phyloP scores from a whole-genome alignment of 805 yeast genomes.

The Saccharomycopsis sp. region DNA sequence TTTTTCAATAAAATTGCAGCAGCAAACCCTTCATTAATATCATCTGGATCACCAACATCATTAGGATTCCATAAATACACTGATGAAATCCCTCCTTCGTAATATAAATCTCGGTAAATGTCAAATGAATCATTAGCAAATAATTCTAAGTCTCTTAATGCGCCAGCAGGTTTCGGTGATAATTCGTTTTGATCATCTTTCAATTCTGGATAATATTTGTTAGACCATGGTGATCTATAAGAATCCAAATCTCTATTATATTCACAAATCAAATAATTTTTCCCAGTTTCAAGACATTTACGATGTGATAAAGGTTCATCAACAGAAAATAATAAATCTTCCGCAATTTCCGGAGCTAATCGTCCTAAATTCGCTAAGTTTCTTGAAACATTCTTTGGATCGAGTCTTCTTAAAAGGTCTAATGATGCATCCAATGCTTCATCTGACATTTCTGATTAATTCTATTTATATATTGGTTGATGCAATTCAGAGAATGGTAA shows the following conservation, averaged over 20 bases:
- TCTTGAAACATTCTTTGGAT: slow-evolving; percentile 51
- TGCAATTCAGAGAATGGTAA: too few relatives aligned
- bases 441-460: slow-evolving; percentile 28
- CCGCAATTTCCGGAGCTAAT: slow-evolving; percentile 65
- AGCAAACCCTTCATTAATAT: slow-evolving; percentile 54
- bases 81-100: slow-evolving; percentile 88
- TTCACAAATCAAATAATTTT: slow-evolving; percentile 78
- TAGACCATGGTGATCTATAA: slow-evolving; percentile 86
- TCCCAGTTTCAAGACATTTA: slow-evolving; percentile 48
- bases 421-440: slow-evolving; percentile 70
- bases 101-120: slow-evolving; percentile 85
- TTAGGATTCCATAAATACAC: slow-evolving; percentile 89
- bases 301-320: slow-evolving; percentile 64
- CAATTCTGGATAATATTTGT: slow-evolving; percentile 53
- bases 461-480: not conserved
- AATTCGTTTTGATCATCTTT: slow-evolving; percentile 49
- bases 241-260: slow-evolving; percentile 94
- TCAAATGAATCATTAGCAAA: slow-evolving; percentile 88
- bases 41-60: slow-evolving; percentile 40
- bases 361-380: slow-evolving; percentile 43
- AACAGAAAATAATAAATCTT: slow-evolving; percentile 77
- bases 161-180: slow-evolving; percentile 65
- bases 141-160: slow-evolving; percentile 66
- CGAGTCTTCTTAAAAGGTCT: slow-evolving; percentile 67
- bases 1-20: slow-evolving; percentile 88